Conservation (phyloP, 2,329 filamentous ascomycete species). For the Penicillium sp. region DNA sequence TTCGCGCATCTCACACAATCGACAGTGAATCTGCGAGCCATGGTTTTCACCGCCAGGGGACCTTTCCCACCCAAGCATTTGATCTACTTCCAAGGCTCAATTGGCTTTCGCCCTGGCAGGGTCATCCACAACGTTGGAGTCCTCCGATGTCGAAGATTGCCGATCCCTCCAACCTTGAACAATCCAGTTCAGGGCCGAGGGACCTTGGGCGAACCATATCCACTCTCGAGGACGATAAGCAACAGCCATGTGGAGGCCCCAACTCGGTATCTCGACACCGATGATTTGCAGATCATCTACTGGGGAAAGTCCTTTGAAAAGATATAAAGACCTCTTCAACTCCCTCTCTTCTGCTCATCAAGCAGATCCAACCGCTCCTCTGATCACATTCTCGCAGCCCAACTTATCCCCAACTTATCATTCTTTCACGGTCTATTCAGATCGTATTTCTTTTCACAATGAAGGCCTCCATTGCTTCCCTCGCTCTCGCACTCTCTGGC, state of each 20-base stretch:
- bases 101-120: neutral
- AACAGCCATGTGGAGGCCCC: neutral
- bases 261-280: neutral
- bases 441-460: slow-evolving; percentile 8
- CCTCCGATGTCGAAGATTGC: neutral
- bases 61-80: neutral
- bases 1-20: slow-evolving; percentile 2
- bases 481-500: slow-evolving; percentile 15
- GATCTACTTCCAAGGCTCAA: slow-evolving; percentile 5
- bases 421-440: neutral
- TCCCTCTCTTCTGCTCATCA: neutral
- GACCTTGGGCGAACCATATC: neutral
- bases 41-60: neutral
- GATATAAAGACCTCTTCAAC: slow-evolving; percentile 12
- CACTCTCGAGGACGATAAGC: slow-evolving; percentile 3
- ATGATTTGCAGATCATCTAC: neutral
- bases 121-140: neutral
- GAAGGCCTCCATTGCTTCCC: slow-evolving; percentile 13
- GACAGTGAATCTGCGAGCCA: neutral
- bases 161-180: neutral
- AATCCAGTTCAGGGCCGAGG: neutral
- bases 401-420: slow-evolving; percentile 1
- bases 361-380: slow-evolving; percentile 7
- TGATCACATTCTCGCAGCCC: neutral
- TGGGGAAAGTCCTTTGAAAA: neutral